A percentile compares a stretch with the other conserved stretches of the same genome.
These are phyloP conservation scores for Metschnikowia cerradonensis DNA, from an alignment of 805 yeast species.

Conservation along the genomic window DNA sequence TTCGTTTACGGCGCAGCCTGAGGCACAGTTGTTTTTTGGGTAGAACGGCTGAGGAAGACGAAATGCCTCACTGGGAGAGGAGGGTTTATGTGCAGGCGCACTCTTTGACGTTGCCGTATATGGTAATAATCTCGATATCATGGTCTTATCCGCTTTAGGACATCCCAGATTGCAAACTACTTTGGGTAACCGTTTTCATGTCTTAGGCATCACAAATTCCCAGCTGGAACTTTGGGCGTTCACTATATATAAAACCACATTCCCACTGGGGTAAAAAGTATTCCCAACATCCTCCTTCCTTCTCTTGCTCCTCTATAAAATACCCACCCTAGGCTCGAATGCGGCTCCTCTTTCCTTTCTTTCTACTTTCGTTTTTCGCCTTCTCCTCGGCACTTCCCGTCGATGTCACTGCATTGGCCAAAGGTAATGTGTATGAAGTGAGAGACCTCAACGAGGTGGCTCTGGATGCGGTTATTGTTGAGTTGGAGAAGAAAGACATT, in stretches of 20 bases:
- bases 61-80: background rate
- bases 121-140: background rate
- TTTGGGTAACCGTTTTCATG: background rate
- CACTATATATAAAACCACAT: background rate
- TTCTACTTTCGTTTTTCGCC: slow-evolving; percentile 6
- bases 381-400: slow-evolving; percentile 11
- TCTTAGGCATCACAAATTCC: background rate
- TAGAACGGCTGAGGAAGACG: too few species aligned
- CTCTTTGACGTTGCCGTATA: background rate
- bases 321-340: background rate
- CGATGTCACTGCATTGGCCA: background rate
- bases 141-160: slow-evolving; percentile 1
- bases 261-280: background rate
- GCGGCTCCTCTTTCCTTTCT: slow-evolving; percentile 7
- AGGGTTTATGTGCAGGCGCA: background rate
- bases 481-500: slow-evolving; percentile 14
- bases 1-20: too few species aligned
- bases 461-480: background rate
- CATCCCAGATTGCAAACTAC: background rate
- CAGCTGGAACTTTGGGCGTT: too few species aligned
- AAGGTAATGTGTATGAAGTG: slow-evolving; percentile 2
- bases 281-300: background rate
- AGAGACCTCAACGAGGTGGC: slow-evolving; percentile 3
- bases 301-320: background rate
- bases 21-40: too few species aligned